phyloP scores from a whole-genome alignment of 371 early-diverging fungal species.

The Mortierella sp. region DNA sequence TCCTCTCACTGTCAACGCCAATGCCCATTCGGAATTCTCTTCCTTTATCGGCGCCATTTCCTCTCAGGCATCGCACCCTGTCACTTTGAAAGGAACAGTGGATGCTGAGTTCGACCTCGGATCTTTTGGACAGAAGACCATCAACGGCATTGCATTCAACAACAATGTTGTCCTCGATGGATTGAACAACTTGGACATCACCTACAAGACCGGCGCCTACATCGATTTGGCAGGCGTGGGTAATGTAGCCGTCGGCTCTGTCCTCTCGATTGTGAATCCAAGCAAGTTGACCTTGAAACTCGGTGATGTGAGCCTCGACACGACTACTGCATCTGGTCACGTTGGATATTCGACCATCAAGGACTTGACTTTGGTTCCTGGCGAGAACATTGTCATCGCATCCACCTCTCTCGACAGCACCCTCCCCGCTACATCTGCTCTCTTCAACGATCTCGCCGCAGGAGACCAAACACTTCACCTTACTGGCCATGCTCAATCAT shows the following conservation, averaged over 20 bases:
- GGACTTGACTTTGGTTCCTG: constrained; percentile 26
- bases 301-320: constrained; percentile 31
- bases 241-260: constrained; percentile 12
- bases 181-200: constrained; percentile 27
- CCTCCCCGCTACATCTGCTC: not conserved
- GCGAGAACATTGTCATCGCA: constrained; percentile 33
- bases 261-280: constrained; percentile 41
- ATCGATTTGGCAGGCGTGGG: constrained; percentile 7
- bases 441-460: constrained; percentile 10
- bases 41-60: constrained; percentile 27
- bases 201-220: constrained; percentile 17
- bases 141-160: constrained; percentile 43
- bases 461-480: constrained; percentile 14
- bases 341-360: constrained; percentile 36
- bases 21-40: constrained; percentile 27
- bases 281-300: constrained; percentile 27
- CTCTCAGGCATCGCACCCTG: constrained; percentile 10
- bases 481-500: constrained; percentile 21
- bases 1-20: constrained; percentile 28
- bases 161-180: constrained; percentile 22
- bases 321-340: constrained; percentile 6
- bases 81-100: constrained; percentile 32
- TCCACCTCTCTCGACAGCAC: constrained; percentile 17
- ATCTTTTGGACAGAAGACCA: constrained; percentile 25
- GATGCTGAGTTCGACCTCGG: constrained; percentile 45